These are phyloP conservation scores for Solanum tarijense DNA, from an alignment of 257 asterid genomes.

Conservation along the genomic window DNA sequence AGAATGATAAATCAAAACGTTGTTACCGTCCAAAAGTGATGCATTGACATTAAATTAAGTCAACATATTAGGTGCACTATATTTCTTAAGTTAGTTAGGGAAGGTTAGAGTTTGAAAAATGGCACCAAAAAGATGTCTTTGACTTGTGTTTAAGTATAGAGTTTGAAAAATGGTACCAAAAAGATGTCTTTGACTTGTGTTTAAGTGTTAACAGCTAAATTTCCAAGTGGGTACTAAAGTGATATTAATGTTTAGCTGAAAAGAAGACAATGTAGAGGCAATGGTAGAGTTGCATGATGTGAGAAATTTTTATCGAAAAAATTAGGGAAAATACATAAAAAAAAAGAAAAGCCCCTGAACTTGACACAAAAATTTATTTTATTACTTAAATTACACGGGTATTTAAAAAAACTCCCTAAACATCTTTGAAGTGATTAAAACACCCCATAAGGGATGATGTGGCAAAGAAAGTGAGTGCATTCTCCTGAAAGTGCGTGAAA, in stretches of 20 bases:
- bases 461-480: too few relatives aligned
- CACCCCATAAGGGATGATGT: too few relatives aligned
- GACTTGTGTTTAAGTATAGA: neutral
- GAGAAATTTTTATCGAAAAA: neutral
- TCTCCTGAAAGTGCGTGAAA: too few relatives aligned
- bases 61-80: neutral
- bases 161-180: neutral
- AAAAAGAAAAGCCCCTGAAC: fast-evolving
- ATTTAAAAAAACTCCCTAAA: too few relatives aligned
- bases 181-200: neutral
- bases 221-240: neutral
- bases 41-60: neutral
- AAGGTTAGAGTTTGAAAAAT: neutral
- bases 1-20: neutral
- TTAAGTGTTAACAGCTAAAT: neutral
- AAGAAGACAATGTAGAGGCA: neutral
- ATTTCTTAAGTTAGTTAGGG: neutral
- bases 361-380: too few relatives aligned
- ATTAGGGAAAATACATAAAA: too few relatives aligned
- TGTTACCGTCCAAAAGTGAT: neutral
- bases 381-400: too few relatives aligned
- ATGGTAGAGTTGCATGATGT: neutral
- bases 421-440: too few relatives aligned
- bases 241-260: neutral
- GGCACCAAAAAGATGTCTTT: neutral